phyloP scores from a whole-genome alignment of 1,284 basidiomycete species.

The Mycena sp. region DNA sequence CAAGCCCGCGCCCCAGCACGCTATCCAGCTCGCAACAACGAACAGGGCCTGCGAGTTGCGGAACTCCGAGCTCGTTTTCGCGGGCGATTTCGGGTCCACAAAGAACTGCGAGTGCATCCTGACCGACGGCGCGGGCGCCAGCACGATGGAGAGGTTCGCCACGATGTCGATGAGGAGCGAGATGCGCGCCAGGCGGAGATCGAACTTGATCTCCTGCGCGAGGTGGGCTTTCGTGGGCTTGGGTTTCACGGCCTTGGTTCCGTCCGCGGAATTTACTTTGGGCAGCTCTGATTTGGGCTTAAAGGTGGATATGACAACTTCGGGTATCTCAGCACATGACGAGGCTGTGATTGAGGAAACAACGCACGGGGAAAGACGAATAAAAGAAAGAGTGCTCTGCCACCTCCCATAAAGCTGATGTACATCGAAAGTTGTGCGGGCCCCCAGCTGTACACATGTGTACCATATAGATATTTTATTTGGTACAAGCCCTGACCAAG shows the following conservation, averaged over 20 bases:
- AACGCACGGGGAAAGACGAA: conserved; percentile 58
- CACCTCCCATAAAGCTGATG: conserved; percentile 60
- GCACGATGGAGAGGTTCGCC: conserved; percentile 66
- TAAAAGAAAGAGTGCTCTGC: conserved; percentile 58
- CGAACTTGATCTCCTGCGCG: conserved; percentile 73
- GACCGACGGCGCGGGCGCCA: conserved; percentile 57
- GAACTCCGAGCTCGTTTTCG: conserved; percentile 21
- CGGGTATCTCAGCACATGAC: not conserved
- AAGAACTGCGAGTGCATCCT: conserved; percentile 29
- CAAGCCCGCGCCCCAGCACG: conserved; percentile 68
- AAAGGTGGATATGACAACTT: conserved; percentile 54
- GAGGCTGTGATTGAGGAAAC: not conserved
- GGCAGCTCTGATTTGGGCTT: conserved; percentile 48
- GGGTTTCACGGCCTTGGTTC: conserved; percentile 54
- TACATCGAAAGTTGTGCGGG: conserved; percentile 59
- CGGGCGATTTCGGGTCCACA: not conserved
- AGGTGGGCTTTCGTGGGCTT: conserved; percentile 59
- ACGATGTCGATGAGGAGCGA: conserved; percentile 73
- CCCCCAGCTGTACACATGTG: conserved; percentile 59
- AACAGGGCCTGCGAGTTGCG: conserved; percentile 57
- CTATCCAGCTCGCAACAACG: conserved; percentile 62
- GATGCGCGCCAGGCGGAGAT: conserved; percentile 65
- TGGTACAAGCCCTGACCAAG: conserved; percentile 55
- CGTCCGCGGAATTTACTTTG: conserved; percentile 43
- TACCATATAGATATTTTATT: conserved; percentile 62